Evolutionary conservation across 805 yeast species (phyloP).

Genomic region (Wickerhamomyces tratensis): DNA sequence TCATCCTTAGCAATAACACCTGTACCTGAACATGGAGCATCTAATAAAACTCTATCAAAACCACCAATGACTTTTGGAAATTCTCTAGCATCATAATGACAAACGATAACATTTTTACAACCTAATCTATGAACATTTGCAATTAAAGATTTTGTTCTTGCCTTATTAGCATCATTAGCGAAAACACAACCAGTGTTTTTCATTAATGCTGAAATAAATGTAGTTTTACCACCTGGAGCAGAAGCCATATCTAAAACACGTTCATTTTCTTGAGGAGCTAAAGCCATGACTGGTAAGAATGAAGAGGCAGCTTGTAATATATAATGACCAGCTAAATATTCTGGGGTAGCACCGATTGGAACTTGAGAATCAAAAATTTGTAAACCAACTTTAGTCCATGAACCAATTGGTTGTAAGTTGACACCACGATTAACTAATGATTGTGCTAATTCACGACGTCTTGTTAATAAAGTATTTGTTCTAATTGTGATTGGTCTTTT

Average conservation of each 20-base stretch:
- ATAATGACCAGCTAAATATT: slow-evolving; percentile 95
- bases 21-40: slow-evolving; percentile 99
- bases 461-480: slow-evolving; percentile 91
- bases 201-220: slow-evolving; percentile 92
- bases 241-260: slow-evolving; percentile 98
- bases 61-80: slow-evolving; percentile 98
- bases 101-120: slow-evolving; percentile 91
- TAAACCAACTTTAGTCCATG: slow-evolving; percentile 97
- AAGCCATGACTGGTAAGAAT: slow-evolving; percentile 94
- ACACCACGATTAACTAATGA: slow-evolving; percentile 94
- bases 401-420: slow-evolving; percentile 91
- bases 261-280: slow-evolving; percentile 95
- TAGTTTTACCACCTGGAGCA: slow-evolving; percentile 98
- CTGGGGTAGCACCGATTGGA: slow-evolving; percentile 99
- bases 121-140: slow-evolving; percentile 97
- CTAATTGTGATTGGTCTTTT: slow-evolving; percentile 95
- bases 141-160: slow-evolving; percentile 90
- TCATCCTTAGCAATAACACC: slow-evolving; percentile 98
- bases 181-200: slow-evolving; percentile 95
- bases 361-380: slow-evolving; percentile 97
- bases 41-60: slow-evolving; percentile 86
- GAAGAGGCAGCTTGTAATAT: slow-evolving; percentile 98
- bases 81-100: slow-evolving; percentile 97
- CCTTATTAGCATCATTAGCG: slow-evolving; percentile 95
- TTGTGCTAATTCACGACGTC: slow-evolving; percentile 94